Conservation (phyloP, 768 basidiomycete genomes). For the Tubosaeta sp. region DNA sequence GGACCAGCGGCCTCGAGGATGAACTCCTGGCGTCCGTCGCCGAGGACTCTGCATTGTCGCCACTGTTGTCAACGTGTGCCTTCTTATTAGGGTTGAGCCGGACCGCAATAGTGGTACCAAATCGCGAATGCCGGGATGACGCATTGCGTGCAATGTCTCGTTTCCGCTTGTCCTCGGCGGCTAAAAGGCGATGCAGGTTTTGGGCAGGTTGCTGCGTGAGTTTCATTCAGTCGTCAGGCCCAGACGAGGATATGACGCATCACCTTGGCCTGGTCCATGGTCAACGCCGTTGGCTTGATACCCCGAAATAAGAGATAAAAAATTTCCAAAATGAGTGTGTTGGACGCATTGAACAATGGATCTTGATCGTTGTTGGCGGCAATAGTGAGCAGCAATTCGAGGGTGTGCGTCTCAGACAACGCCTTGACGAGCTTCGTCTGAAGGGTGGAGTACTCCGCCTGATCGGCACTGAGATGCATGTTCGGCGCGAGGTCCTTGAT, state of each 20-base stretch:
- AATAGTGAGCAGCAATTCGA: conserved; percentile 80
- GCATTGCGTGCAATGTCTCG: conserved; percentile 50
- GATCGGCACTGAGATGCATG: conserved; percentile 67
- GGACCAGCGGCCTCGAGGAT: conserved; percentile 56
- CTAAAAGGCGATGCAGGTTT: conserved; percentile 71
- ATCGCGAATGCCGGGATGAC: conserved; percentile 86
- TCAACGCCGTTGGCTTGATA: conserved; percentile 57
- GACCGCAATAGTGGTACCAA: conserved; percentile 92
- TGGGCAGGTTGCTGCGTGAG: conserved; percentile 57
- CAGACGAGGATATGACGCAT: conserved; percentile 1
- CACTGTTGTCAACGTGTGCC: conserved; percentile 13
- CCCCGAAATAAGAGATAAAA: conserved; percentile 87
- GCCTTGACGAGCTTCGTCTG: conserved; percentile 74
- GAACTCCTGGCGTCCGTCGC: conserved; percentile 20
- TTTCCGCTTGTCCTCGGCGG: conserved; percentile 65
- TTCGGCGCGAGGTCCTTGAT: conserved; percentile 83
- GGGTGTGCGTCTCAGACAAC: conserved; percentile 65
- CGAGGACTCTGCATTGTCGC: conserved; percentile 22
- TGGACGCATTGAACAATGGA: conserved; percentile 79
- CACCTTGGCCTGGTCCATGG: conserved; percentile 64
- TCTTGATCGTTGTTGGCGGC: conserved; percentile 74
- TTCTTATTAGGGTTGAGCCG: conserved; percentile 59
- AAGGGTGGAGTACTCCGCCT: conserved; percentile 70
- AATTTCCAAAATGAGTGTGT: conserved; percentile 89
- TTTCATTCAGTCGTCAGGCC: conserved; percentile 10